Evolutionary conservation across 2,329 filamentous ascomycete genomes (phyloP), one percentile per base, ranked within the genome.

Genomic region (Fusarium mangiferae): DNA sequence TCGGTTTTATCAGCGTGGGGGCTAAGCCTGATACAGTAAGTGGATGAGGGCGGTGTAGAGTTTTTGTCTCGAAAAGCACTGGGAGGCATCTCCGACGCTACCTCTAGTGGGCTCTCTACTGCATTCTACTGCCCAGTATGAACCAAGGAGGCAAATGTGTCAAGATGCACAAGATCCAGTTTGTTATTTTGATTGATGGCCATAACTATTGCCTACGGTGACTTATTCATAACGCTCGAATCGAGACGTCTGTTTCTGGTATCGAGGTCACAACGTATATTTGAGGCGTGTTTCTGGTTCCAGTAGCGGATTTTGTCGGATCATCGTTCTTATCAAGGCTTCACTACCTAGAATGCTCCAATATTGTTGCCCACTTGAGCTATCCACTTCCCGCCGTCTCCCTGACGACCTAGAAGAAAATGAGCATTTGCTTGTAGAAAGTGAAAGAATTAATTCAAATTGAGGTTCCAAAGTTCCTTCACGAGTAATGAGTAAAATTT

Each of bases 11-110:
- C 78, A 79, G 62, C 65, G 56, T 35, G 1, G 2, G 33, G 4
- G 55, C 78, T 79, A 78, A 61, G 9, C 78, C 67, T 17, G 15
- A 63, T 66, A 18, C 5, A 46, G 76, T 56, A 60, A 65, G 64
- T 68, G 60, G 67, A 61, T 66, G 64, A 80, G 66, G 75, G 78
- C 78, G 78, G 78, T 80, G 78, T 52, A 79, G 69, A 41, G 52
- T 42, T 44, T 56, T 52, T 73, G 57, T 70, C 61, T 73, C 39
- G 49, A 66, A 71, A 71, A 44, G 44, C 39, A 52, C 55, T 73
- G 70, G 44, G 55, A 72, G 72, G 56, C 64, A 75, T 57, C 54
- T 75, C 68, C 72, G 72, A 69, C 57, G 59, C 67, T 62, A 63
- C 72, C 39, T 62, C 63, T 49, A 58, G 39, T 20, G 42, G 41